Evolutionary conservation across 176 grass and related monocot genomes (phyloP).

Genomic region (Cenchrus americanus): DNA sequence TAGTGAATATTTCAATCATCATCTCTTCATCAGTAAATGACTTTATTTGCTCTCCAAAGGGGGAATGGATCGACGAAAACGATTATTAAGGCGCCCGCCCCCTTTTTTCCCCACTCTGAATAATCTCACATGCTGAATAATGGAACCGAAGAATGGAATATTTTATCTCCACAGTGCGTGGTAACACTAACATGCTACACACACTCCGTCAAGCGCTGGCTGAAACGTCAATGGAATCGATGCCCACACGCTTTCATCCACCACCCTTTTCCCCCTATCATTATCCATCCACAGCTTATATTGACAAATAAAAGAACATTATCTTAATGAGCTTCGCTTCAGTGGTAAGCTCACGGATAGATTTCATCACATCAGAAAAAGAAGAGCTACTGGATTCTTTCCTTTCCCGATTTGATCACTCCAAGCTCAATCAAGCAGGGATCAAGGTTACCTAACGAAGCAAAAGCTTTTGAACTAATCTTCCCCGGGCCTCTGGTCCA

Average conservation of each 20-base stretch:
- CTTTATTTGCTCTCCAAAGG: neutral
- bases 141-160: neutral
- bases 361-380: neutral
- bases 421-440: constrained; percentile 2
- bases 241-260: constrained; percentile 20
- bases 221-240: constrained; percentile 23
- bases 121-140: neutral
- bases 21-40: neutral
- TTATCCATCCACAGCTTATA: constrained; percentile 18
- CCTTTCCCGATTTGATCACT: constrained; percentile 32
- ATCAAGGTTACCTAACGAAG: constrained; percentile 34
- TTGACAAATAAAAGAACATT: neutral
- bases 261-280: neutral
- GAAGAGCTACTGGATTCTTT: neutral
- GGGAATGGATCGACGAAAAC: neutral
- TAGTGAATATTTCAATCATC: neutral
- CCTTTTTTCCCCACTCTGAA: neutral
- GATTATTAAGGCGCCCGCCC: neutral
- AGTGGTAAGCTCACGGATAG: constrained; percentile 23
- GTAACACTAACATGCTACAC: neutral
- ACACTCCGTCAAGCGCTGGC: neutral
- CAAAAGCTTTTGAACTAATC: neutral
- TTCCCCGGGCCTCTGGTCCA: neutral
- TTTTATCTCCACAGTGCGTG: neutral
- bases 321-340: constrained; percentile 16